These are phyloP conservation scores for Brassica incana DNA, from an alignment of 345 rosid genomes.

Conservation along the genomic window DNA sequence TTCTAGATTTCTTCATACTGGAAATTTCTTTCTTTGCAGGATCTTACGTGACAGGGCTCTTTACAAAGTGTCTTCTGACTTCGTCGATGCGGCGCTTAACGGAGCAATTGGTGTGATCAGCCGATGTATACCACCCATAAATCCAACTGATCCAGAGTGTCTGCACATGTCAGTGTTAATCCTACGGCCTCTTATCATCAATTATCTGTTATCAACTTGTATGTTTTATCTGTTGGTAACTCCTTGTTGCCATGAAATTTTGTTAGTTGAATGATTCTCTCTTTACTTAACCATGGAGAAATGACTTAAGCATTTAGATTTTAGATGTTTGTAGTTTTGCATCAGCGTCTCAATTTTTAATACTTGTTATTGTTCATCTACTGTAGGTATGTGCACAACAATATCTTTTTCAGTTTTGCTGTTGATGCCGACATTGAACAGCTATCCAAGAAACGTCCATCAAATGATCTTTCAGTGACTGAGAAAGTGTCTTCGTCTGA, in stretches of 20 bases:
- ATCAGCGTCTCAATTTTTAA: neutral
- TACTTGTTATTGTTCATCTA: conserved; percentile 24
- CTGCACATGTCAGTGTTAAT: conserved; percentile 88
- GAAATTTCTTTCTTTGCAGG: conserved; percentile 48
- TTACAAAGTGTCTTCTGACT: conserved; percentile 98
- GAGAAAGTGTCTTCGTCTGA: conserved; percentile 43
- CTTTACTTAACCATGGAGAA: neutral
- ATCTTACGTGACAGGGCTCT: conserved; percentile 95
- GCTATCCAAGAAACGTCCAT: conserved; percentile 57
- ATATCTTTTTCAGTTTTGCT: conserved; percentile 99
- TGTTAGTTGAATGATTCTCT: neutral
- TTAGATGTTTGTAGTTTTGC: conserved; percentile 11
- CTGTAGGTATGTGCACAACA: conserved; percentile 98
- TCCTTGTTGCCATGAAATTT: neutral
- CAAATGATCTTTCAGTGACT: conserved; percentile 25
- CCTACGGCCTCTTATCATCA: conserved; percentile 1
- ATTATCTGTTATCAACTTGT: neutral
- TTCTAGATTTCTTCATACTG: conserved; percentile 3
- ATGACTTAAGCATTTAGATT: neutral
- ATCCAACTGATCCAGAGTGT: conserved; percentile 99
- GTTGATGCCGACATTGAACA: conserved; percentile 92
- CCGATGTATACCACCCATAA: conserved; percentile 97
- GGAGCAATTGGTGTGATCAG: conserved; percentile 97
- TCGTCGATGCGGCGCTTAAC: conserved; percentile 91
- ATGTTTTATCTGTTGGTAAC: neutral